Evolutionary conservation across 2,329 filamentous ascomycete species (phyloP).

Genomic region (Apiospora phragmitis): DNA sequence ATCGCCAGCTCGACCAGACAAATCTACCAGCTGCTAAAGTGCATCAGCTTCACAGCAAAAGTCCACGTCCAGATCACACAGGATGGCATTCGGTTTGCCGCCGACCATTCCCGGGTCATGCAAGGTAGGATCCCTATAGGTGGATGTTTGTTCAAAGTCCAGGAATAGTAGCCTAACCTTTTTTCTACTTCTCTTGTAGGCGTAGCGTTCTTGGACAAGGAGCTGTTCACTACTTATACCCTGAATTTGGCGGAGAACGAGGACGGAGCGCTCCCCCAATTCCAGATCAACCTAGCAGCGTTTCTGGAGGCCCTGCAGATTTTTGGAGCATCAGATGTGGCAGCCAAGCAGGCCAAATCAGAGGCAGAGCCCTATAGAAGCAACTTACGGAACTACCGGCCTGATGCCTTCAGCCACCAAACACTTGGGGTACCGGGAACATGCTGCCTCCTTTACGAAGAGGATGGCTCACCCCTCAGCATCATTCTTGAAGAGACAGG

Average conservation of each 20-base stretch:
- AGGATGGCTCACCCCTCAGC: conserved; percentile 75
- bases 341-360: conserved; percentile 56
- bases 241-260: conserved; percentile 57
- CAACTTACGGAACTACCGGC: conserved; percentile 61
- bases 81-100: conserved; percentile 83
- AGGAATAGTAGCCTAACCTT: not conserved
- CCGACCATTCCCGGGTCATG: conserved; percentile 86
- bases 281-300: conserved; percentile 84
- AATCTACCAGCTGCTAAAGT: conserved; percentile 63
- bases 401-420: conserved; percentile 80
- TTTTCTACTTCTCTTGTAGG: conserved; percentile 40
- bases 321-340: conserved; percentile 78
- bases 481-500: conserved; percentile 84
- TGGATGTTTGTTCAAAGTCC: not conserved
- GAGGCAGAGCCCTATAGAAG: conserved; percentile 62
- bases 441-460: conserved; percentile 78
- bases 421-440: conserved; percentile 81
- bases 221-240: conserved; percentile 82
- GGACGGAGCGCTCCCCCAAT: conserved; percentile 60
- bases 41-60: conserved; percentile 60
- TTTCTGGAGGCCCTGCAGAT: conserved; percentile 95
- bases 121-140: conserved; percentile 62
- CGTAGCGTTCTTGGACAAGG: conserved; percentile 82
- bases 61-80: conserved; percentile 73
- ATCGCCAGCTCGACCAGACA: conserved; percentile 78